phyloP scores from a whole-genome alignment of 2,329 filamentous ascomycete species.

The Paraconiothyrium brasiliense region DNA sequence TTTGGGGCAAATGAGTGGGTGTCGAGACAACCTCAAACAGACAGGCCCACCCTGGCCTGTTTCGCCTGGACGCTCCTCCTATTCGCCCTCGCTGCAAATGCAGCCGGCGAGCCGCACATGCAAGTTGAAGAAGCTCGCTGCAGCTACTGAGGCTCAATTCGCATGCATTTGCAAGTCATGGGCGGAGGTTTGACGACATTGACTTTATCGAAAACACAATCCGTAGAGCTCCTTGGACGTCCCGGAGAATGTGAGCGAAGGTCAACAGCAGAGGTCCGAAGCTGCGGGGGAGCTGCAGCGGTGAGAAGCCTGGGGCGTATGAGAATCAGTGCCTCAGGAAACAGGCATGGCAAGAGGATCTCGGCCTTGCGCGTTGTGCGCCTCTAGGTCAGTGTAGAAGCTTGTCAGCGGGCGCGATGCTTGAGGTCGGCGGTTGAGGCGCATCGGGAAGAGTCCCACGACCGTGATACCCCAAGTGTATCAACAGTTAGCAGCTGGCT shows the following conservation, averaged over 20 bases:
- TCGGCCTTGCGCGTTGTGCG: slow-evolving; percentile 25
- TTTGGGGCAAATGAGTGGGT: slow-evolving; percentile 27
- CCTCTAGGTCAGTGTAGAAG: slow-evolving; percentile 28
- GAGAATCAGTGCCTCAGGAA: slow-evolving; percentile 30
- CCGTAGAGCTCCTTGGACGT: background rate
- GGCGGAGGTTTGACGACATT: background rate
- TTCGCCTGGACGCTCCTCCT: slow-evolving; percentile 31
- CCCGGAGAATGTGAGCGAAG: slow-evolving; percentile 1
- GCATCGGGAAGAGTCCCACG: slow-evolving; percentile 40
- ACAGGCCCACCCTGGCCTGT: slow-evolving; percentile 34
- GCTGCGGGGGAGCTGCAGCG: slow-evolving; percentile 20
- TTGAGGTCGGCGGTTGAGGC: slow-evolving; percentile 38
- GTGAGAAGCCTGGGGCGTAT: slow-evolving; percentile 23
- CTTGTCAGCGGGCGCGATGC: slow-evolving; percentile 27
- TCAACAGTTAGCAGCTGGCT: slow-evolving; percentile 39
- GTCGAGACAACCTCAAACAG: slow-evolving; percentile 31
- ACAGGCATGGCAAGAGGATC: slow-evolving; percentile 30
- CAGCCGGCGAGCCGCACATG: slow-evolving; percentile 31
- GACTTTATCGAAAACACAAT: too few species aligned
- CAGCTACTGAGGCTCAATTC: slow-evolving; percentile 34
- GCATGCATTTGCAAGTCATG: slow-evolving; percentile 7
- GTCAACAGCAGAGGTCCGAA: background rate
- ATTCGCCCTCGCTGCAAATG: slow-evolving; percentile 30
- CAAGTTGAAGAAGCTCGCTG: slow-evolving; percentile 23
- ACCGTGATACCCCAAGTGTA: slow-evolving; percentile 43